These are phyloP conservation scores for Wickerhamomyces mucosus DNA, from an alignment of 805 yeast species.

Conservation along the genomic window DNA sequence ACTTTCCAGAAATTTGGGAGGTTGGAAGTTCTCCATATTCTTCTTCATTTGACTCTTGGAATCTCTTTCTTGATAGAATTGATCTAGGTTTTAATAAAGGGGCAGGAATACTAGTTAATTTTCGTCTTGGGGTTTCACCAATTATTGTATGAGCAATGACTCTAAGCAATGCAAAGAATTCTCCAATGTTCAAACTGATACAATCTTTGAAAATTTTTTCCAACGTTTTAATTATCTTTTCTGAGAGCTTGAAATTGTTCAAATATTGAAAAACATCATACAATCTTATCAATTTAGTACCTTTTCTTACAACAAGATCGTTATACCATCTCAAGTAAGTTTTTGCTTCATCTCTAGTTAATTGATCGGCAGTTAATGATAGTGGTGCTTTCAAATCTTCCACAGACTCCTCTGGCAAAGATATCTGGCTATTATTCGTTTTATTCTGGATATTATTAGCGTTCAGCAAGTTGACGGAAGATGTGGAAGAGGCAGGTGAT, in stretches of 20 bases:
- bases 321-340: slow-evolving; percentile 93
- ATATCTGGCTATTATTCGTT: too few species aligned
- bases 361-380: slow-evolving; percentile 54
- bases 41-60: slow-evolving; percentile 35
- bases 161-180: slow-evolving; percentile 81
- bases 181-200: slow-evolving; percentile 70
- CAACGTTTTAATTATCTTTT: slow-evolving; percentile 40
- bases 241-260: slow-evolving; percentile 61
- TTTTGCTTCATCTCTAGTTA: slow-evolving; percentile 68
- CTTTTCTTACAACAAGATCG: slow-evolving; percentile 65
- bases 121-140: slow-evolving; percentile 44
- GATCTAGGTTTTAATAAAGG: slow-evolving; percentile 75
- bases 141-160: slow-evolving; percentile 58
- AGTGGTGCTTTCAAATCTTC: slow-evolving; percentile 44
- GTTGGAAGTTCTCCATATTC: slow-evolving; percentile 22
- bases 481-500: slow-evolving; percentile 8
- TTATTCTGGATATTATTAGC: neutral
- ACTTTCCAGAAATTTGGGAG: slow-evolving; percentile 24
- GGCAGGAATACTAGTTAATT: slow-evolving; percentile 43
- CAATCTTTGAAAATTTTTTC: slow-evolving; percentile 40
- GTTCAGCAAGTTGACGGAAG: neutral
- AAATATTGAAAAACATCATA: slow-evolving; percentile 75
- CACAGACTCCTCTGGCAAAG: slow-evolving; percentile 17
- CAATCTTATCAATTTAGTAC: slow-evolving; percentile 54
- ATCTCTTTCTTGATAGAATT: slow-evolving; percentile 54